A percentile compares a stretch with the other conserved stretches of the same genome.
Conservation (phyloP, 2,329 filamentous ascomycete genomes). For the Colletotrichum shisoi region DNA sequence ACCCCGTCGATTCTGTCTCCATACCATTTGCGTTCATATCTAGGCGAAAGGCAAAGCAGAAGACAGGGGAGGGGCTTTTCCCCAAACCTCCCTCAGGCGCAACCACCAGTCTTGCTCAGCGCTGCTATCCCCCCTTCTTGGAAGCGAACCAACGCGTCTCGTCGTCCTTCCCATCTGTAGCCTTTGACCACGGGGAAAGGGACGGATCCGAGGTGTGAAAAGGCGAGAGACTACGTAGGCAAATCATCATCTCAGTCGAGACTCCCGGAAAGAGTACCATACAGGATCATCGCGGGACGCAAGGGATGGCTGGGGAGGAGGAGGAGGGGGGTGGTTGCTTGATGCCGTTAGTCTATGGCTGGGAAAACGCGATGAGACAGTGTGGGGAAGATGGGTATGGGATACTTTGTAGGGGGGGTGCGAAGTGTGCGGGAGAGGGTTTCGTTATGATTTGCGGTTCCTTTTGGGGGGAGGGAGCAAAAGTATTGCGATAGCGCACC, state of each 20-base stretch:
- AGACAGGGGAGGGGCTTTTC: too few relatives aligned
- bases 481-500: not conserved
- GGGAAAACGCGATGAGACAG: conserved; percentile 5
- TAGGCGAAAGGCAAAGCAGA: not conserved
- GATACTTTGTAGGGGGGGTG: not conserved
- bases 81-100: not conserved
- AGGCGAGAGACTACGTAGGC: not conserved
- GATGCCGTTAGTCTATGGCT: not conserved
- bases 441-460: too few relatives aligned
- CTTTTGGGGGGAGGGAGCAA: not conserved
- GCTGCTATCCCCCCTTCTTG: not conserved
- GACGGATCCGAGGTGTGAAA: not conserved
- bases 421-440: not conserved
- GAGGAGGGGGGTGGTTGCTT: not conserved
- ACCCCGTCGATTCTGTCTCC: not conserved
- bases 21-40: not conserved
- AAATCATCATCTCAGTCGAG: not conserved
- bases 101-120: too few relatives aligned
- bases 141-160: not conserved
- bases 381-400: not conserved
- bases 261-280: not conserved
- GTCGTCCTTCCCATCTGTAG: not conserved
- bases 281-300: not conserved
- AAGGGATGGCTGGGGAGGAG: conserved; percentile 7
- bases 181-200: not conserved